phyloP scores from a whole-genome alignment of 1,284 basidiomycete genomes.

The Trichosporon asahii region DNA sequence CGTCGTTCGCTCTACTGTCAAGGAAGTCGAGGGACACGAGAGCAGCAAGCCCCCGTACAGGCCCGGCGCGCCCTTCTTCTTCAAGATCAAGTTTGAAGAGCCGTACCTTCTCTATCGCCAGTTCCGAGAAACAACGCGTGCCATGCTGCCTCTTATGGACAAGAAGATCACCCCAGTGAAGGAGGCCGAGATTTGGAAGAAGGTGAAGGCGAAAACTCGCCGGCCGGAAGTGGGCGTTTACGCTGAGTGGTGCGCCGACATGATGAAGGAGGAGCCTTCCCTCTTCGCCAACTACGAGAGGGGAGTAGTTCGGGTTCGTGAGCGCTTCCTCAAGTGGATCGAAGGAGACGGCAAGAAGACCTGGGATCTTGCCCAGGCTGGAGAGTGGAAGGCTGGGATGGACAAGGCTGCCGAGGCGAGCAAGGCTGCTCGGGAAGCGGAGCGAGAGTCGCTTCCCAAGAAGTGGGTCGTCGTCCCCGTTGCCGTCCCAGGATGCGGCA shows the following conservation, averaged over 20 bases:
- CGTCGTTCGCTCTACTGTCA: constrained; percentile 78
- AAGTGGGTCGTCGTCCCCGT: constrained; percentile 85
- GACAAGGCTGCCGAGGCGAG: constrained; percentile 21
- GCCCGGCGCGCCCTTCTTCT: constrained; percentile 86
- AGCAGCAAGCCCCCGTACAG: constrained; percentile 62
- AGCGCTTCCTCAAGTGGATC: constrained; percentile 72
- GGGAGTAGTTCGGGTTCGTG: constrained; percentile 75
- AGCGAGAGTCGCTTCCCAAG: constrained; percentile 49
- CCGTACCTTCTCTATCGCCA: constrained; percentile 98
- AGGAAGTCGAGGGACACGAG: constrained; percentile 30
- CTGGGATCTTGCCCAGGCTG: constrained; percentile 53
- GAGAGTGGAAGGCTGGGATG: constrained; percentile 34
- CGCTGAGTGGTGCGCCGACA: constrained; percentile 53
- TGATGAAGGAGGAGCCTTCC: constrained; percentile 63
- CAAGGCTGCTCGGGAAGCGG: constrained; percentile 23
- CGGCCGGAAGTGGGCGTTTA: constrained; percentile 53
- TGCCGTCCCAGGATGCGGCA: constrained; percentile 92
- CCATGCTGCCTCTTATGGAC: constrained; percentile 57
- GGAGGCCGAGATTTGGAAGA: constrained; percentile 40
- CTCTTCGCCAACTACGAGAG: constrained; percentile 67
- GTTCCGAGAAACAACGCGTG: constrained; percentile 91
- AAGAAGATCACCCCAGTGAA: constrained; percentile 19
- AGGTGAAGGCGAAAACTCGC: constrained; percentile 39
- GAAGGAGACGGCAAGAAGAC: constrained; percentile 57
- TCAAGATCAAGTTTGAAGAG: constrained; percentile 99